Base-by-base conservation (phyloP, 208 protist genomes). In the Crithidia acanthocephali region DNA sequence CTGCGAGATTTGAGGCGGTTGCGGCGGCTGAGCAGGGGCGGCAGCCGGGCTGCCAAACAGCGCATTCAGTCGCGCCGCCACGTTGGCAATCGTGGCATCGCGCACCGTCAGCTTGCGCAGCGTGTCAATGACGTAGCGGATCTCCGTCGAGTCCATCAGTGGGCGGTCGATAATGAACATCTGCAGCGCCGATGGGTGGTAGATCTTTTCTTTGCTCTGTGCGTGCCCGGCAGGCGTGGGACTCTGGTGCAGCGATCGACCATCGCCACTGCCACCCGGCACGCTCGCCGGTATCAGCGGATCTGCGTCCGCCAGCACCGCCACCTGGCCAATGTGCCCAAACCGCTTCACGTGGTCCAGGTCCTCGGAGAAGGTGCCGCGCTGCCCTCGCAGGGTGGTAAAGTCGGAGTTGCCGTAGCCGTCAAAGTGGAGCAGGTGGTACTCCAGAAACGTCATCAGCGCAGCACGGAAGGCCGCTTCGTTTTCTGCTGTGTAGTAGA, bases 391-490 rank as follows among this genome's bases (percentile, higher is more conserved):
- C 28, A 75, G 40, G 11, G 88, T 95, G 23, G 76, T 82, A 64
- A 95, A 95, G 18, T 74, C 60, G 15, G 76, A 75, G 15, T 67
- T 79, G 25, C 80, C 80, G 23, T 74, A 57, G 28, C 44, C 62
- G 22, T 85, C 77, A 63, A 95, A 93, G 55, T 81, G 83, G 6
- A 95, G 42, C 7, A 88, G 64, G 50, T 95, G 90, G 42, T 89
- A 88, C 18, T 76, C 40, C 11, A 95, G 56, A 77, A 95, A 93
- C 7, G 71, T 35, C 16, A 56, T 40, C 18, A 90, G 62, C 0
- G 75, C 73, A 13, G 44, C 53, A 7, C 55, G 58, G 27, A 87
- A 68, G 8, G 65, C 66, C n/a, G 22, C 33, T 33, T 23, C 35
- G 23, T 72, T 72, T 15, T 78, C 58, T 1, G 72, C 20, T 2